Base-by-base conservation (phyloP, 805 yeast genomes). In the Cyberlindnera mississippiensis region DNA sequence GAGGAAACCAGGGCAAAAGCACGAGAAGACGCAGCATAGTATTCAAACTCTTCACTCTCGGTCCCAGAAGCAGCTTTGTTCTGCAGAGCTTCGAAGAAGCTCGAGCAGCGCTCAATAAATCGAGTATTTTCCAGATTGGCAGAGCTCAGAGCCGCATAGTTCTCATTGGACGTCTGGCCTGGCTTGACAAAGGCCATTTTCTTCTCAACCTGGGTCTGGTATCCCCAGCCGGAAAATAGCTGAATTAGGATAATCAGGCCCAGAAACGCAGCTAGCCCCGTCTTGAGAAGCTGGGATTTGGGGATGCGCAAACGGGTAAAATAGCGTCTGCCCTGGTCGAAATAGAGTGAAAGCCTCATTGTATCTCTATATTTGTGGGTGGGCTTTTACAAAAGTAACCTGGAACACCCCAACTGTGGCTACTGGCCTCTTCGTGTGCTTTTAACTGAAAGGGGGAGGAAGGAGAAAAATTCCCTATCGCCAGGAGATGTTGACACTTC, bases 101-200 rank as follows among this genome's bases (percentile, higher is more conserved):
- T 32, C 14, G 35, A 20, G 18, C 49, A 45, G 10, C 49, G 43
- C 11, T 39, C 42, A 8, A n/a, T 40, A 27, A 42, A 42, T 4
- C 36, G 8, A 3, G 32, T 9, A 12, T 14, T 28, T 13, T 22
- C 38, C 11, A 40, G 20, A 8, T 18, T 27, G 6, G 27, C 26
- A 8, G 31, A 27, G 1, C 32, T 4, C n/a, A 42, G 17, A 4
- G 41, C 16, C 18, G 32, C 17, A 19, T 46, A 44, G 42, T 44
- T 40, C 29, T 34, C 39, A 15, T 44, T 44, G 12, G 44, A 34
- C 6, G 40, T 37, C 40, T 44, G 44, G 12, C 42, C 48, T 3
- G 44, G 42, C 31, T 35, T 37, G 20, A 40, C 22, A 3, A 44
- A 28, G 2, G 48, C 40, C 8, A 44, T 19, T 22, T 15, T 34